Evolutionary conservation across 345 rosid species (phyloP).

Genomic region (Lenwebbia sp.): DNA sequence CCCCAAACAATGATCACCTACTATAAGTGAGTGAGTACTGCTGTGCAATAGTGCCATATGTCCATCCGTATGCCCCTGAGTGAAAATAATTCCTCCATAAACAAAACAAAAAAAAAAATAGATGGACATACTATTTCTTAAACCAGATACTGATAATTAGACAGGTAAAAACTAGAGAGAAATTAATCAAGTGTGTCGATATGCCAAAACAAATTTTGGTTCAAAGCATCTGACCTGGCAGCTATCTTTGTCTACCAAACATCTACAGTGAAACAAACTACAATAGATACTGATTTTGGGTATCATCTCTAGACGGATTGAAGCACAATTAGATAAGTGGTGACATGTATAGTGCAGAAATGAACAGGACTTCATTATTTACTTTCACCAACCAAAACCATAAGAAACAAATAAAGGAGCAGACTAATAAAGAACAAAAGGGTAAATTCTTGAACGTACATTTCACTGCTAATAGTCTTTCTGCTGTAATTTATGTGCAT

Average conservation of each 20-base stretch:
- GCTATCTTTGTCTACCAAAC: background rate
- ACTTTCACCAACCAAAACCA: background rate
- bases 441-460: background rate
- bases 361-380: background rate
- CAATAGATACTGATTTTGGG: background rate
- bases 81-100: background rate
- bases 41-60: conserved; percentile 65
- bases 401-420: background rate
- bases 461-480: background rate
- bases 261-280: background rate
- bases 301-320: background rate
- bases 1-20: conserved; percentile 95
- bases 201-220: background rate
- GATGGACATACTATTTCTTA: background rate
- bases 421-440: background rate
- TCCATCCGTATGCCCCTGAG: conserved; percentile 95
- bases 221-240: background rate
- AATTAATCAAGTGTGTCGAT: background rate
- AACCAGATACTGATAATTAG: background rate
- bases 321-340: background rate
- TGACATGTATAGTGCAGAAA: background rate
- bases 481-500: background rate
- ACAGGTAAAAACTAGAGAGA: background rate
- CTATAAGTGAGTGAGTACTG: conserved; percentile 59
- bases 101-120: background rate